Conservation (phyloP, 768 basidiomycete genomes). For the Psilocybe tampanensis region DNA sequence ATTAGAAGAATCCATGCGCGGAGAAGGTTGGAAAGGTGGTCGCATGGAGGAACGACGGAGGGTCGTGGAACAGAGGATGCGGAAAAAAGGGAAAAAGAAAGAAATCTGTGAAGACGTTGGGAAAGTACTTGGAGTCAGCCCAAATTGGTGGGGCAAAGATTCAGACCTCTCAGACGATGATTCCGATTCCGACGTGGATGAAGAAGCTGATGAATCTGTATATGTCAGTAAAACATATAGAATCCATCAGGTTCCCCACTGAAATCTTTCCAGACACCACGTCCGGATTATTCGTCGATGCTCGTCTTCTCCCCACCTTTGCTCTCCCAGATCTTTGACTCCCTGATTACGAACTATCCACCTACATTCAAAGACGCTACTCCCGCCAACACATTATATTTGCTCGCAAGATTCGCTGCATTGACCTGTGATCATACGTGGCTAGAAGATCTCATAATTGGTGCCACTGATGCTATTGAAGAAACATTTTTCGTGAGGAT, state of each 20-base stretch:
- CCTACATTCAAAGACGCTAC: conserved; percentile 75
- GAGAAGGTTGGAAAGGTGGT: conserved; percentile 80
- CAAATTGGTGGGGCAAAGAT: conserved; percentile 67
- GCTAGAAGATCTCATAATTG: conserved; percentile 91
- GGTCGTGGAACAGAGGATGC: conserved; percentile 56
- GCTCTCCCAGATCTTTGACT: conserved; percentile 77
- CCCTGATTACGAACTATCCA: conserved; percentile 76
- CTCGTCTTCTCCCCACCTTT: conserved; percentile 88
- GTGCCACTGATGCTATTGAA: conserved; percentile 91
- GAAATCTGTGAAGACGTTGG: conserved; percentile 62
- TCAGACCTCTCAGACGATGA: conserved; percentile 44
- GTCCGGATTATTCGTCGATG: conserved; percentile 81
- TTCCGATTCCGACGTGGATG: conserved; percentile 41
- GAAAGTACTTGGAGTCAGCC: conserved; percentile 54
- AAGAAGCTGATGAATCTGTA: conserved; percentile 51
- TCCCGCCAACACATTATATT: conserved; percentile 90
- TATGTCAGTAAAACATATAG: conserved; percentile 39
- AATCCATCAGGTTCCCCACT: conserved; percentile 12
- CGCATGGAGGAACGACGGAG: conserved; percentile 72
- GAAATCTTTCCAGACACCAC: conserved; percentile 58
- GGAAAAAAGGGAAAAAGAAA: conserved; percentile 53
- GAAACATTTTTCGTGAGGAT: conserved; percentile 87
- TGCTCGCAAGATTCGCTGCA: conserved; percentile 92
- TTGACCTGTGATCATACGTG: conserved; percentile 88
- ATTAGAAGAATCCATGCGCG: conserved; percentile 86